phyloP scores from a whole-genome alignment of 163 green algal species.

The Trebouxia gelatinosa region DNA sequence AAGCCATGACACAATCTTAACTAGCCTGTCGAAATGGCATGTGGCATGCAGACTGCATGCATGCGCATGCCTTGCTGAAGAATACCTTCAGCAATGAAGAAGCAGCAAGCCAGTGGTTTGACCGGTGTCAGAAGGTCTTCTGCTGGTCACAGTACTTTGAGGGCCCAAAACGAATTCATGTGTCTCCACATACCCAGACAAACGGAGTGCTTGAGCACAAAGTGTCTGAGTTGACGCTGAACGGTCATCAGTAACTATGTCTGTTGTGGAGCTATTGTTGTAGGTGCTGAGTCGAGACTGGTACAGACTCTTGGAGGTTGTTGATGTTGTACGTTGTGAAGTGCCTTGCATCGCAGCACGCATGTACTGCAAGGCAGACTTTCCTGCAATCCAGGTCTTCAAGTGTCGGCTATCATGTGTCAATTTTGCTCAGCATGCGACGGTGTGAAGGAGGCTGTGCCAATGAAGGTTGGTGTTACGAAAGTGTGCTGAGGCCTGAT shows the following conservation, averaged over 20 bases:
- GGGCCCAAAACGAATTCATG: constrained; percentile 31
- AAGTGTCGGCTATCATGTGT: neutral
- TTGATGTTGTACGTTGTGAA: too few species aligned
- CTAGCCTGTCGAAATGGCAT: too few species aligned
- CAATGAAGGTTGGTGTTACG: too few species aligned
- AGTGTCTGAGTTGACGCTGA: neutral
- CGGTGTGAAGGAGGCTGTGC: too few species aligned
- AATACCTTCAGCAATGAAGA: neutral
- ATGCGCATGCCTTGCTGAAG: constrained; percentile 52
- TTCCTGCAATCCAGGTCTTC: neutral
- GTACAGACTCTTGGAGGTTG: neutral
- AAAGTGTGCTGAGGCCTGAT: too few species aligned
- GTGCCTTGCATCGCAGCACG: too few species aligned
- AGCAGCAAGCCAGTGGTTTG: constrained; percentile 47
- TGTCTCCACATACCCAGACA: neutral
- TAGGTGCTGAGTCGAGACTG: neutral
- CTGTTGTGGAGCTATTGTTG: neutral
- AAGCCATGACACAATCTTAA: too few species aligned
- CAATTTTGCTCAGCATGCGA: too few species aligned
- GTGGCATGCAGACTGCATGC: too few species aligned
- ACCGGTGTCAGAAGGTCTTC: constrained; percentile 49
- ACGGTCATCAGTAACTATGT: neutral
- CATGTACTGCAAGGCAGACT: neutral
- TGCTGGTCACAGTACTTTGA: constrained; percentile 59
- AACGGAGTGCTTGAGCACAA: neutral